Evolutionary conservation across 2,329 filamentous ascomycete genomes (phyloP).

Genomic region (Nannizzia gypsea): DNA sequence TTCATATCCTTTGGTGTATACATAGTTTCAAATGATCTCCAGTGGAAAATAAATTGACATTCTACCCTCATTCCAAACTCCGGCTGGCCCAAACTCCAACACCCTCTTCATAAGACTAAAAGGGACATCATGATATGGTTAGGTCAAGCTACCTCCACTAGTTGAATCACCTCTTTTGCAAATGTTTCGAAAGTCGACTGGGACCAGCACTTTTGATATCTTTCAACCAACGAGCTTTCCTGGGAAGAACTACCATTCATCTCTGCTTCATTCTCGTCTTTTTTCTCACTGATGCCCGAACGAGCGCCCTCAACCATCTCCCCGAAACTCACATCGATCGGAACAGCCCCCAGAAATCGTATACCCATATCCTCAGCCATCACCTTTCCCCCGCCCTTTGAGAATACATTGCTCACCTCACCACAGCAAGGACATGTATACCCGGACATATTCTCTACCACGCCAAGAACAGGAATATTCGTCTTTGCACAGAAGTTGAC

Average conservation of each 20-base stretch:
- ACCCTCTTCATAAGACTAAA: background rate
- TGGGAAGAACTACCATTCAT: slow-evolving; percentile 7
- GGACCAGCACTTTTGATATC: slow-evolving; percentile 35
- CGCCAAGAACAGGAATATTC: slow-evolving; percentile 65
- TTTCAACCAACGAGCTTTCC: slow-evolving; percentile 28
- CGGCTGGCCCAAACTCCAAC: background rate
- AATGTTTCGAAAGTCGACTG: slow-evolving; percentile 33
- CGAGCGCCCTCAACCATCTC: slow-evolving; percentile 59
- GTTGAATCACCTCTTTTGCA: slow-evolving; percentile 26
- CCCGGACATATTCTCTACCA: slow-evolving; percentile 83
- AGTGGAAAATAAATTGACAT: background rate
- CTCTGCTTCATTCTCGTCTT: slow-evolving; percentile 8
- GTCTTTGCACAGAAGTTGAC: slow-evolving; percentile 88
- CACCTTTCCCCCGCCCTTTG: slow-evolving; percentile 72
- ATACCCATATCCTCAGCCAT: slow-evolving; percentile 84
- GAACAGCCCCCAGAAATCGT: slow-evolving; percentile 72
- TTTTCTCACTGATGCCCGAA: slow-evolving; percentile 16
- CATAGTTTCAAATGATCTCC: background rate
- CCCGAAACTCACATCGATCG: slow-evolving; percentile 88
- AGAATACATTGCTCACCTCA: slow-evolving; percentile 90
- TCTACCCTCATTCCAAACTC: background rate
- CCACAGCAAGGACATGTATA: slow-evolving; percentile 48
- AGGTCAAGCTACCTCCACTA: slow-evolving; percentile 10
- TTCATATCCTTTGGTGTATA: background rate
- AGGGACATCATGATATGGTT: background rate